Conservation (phyloP, 768 basidiomycete genomes). For the Termitomyces sp. region DNA sequence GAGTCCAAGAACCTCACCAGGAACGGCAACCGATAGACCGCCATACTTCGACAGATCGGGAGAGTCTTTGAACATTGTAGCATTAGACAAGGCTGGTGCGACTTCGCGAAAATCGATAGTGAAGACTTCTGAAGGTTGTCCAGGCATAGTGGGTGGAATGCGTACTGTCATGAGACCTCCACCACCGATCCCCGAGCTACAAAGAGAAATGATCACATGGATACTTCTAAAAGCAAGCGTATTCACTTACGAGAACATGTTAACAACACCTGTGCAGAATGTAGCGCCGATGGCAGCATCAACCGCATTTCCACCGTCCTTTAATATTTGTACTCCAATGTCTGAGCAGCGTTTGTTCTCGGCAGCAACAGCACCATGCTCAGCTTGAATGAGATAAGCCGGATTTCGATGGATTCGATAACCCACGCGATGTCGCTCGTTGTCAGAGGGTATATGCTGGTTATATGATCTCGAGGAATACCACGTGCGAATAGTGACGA, state of each 20-base stretch:
- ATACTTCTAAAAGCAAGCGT: background rate
- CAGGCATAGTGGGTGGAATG: conserved; percentile 46
- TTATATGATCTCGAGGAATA: background rate
- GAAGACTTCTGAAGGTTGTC: conserved; percentile 51
- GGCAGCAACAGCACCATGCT: conserved; percentile 81
- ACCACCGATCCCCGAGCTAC: conserved; percentile 79
- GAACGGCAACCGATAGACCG: conserved; percentile 84
- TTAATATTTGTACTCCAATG: conserved; percentile 72
- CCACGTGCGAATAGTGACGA: background rate
- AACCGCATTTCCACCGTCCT: conserved; percentile 85
- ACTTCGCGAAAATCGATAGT: conserved; percentile 88
- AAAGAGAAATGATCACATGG: background rate
- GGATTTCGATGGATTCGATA: conserved; percentile 36
- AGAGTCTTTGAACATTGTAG: conserved; percentile 66
- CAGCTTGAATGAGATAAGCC: conserved; percentile 49
- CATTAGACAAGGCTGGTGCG: conserved; percentile 67
- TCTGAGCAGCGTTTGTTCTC: conserved; percentile 85
- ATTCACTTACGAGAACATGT: conserved; percentile 81
- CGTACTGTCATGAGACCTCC: conserved; percentile 86
- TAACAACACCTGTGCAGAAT: conserved; percentile 77
- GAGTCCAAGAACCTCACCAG: conserved; percentile 86
- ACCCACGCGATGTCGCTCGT: conserved; percentile 2
- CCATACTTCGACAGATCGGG: conserved; percentile 55
- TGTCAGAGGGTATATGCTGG: background rate
- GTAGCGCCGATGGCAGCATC: conserved; percentile 81